A percentile compares a stretch with the other conserved stretches of the same genome.
These are phyloP conservation scores for Exserohilum rostratum DNA, from an alignment of 2,329 filamentous ascomycete genomes.

Conservation along the genomic window DNA sequence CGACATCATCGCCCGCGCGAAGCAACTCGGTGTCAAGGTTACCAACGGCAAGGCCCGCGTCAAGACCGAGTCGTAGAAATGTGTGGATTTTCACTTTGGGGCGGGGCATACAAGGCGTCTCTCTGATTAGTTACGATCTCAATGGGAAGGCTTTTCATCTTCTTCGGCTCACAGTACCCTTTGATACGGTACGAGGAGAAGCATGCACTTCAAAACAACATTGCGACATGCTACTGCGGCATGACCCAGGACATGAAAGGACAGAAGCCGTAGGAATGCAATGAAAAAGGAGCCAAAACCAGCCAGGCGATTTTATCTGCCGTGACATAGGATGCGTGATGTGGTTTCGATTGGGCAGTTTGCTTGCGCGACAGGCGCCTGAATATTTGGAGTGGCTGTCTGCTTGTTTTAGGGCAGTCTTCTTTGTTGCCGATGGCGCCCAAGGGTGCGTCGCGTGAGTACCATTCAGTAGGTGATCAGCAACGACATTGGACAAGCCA, in stretches of 20 bases:
- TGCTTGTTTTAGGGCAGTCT: neutral
- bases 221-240: slow-evolving; percentile 30
- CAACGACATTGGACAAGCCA: neutral
- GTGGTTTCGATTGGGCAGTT: neutral
- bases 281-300: slow-evolving; percentile 35
- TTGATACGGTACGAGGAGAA: slow-evolving; percentile 26
- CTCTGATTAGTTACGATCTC: slow-evolving; percentile 47
- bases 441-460: slow-evolving; percentile 2
- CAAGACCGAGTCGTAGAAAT: slow-evolving; percentile 79
- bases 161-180: slow-evolving; percentile 30
- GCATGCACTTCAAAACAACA: slow-evolving; percentile 41
- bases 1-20: slow-evolving; percentile 95
- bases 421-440: neutral
- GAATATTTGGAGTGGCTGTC: neutral
- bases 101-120: slow-evolving; percentile 48
- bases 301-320: neutral
- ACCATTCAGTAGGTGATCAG: too few species aligned
- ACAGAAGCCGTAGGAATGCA: slow-evolving; percentile 33
- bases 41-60: slow-evolving; percentile 99
- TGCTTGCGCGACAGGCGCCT: neutral
- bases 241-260: slow-evolving; percentile 25
- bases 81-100: slow-evolving; percentile 36
- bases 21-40: slow-evolving; percentile 99
- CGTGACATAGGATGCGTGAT: slow-evolving; percentile 8
- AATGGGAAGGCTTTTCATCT: slow-evolving; percentile 44